Conservation (phyloP, 2,329 filamentous ascomycete genomes). For the Plectosphaerella cucumerina region DNA sequence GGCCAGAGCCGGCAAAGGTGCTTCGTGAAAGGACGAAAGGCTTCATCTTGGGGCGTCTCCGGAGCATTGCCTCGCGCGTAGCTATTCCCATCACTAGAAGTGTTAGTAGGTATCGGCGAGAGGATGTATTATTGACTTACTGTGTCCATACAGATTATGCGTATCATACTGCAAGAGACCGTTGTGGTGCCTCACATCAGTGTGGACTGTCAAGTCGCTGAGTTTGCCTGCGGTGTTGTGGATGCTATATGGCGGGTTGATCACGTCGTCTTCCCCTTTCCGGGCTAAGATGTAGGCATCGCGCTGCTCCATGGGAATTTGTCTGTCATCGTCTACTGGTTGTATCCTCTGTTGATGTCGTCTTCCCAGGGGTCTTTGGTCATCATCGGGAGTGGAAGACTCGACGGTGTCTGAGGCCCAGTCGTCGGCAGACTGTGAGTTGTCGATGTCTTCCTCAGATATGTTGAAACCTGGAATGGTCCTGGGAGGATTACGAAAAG, state of each 20-base stretch:
- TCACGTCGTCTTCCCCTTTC: neutral
- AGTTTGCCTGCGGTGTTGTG: constrained; percentile 30
- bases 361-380: neutral
- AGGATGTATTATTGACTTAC: neutral
- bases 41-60: constrained; percentile 61
- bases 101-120: neutral
- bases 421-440: neutral
- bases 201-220: constrained; percentile 57
- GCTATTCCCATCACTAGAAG: constrained; percentile 22
- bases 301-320: constrained; percentile 2
- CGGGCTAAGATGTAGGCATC: constrained; percentile 6
- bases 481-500: constrained; percentile 59
- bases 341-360: neutral
- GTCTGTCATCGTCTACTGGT: neutral
- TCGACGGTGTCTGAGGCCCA: neutral
- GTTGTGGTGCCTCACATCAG: constrained; percentile 62
- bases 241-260: constrained; percentile 13
- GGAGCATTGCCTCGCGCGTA: constrained; percentile 67
- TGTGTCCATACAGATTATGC: constrained; percentile 67
- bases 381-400: neutral
- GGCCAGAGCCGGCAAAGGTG: constrained; percentile 74
- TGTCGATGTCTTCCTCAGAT: neutral
- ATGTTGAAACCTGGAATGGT: constrained; percentile 51
- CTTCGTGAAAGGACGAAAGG: constrained; percentile 85
- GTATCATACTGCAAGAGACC: constrained; percentile 73